Base-by-base conservation (phyloP, 495 filamentous ascomycete species). In the Mycothermus thermophilus region DNA sequence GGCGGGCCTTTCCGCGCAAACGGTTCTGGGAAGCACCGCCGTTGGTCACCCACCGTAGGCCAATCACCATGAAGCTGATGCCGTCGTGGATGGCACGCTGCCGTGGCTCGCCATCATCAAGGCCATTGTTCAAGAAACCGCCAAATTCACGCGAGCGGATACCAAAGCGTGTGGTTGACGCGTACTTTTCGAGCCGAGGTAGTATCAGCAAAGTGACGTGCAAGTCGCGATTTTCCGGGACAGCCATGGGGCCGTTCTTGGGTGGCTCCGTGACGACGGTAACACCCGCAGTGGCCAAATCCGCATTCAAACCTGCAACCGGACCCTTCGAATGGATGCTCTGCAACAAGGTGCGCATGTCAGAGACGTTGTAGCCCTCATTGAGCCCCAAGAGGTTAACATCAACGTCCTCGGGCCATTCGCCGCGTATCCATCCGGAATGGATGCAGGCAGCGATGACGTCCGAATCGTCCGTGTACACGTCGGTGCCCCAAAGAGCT, bases 381-480 rank as follows among this genome's bases (percentile, higher is more conserved):
- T 71, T 66, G 18, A 88, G 57, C 26, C 80, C 80, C 3, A 88
- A 64, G 54, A 88, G 60, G 13, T 65, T 64, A 8, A 64, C 53
- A 35, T 72, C 66, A 2, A 88, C 75, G 26, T 83, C 80, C 1
- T 81, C 72, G 12, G 74, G 70, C 79, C 85, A 93, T 40, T 81
- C 83, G 17, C 88, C 90, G 8, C 80, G 75, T 38, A 97, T 79
- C 72, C 80, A 95, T 7, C 92, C 92, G 10, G 77, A 74, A 55
- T 97, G 90, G 37, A 96, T 90, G 37, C 88, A 85, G 3, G 86
- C 87, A 0, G 87, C 92, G 31, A 97, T 69, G 4, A 85, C 72
- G 51, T 97, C 92, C 0, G 85, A 93, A 59, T 97, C 92, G 45
- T 96, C 92, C 0, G 86, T 93, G 54, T 97, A 96, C 5, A 96